These are phyloP conservation scores for Hypoxylon crocopeplum DNA, from an alignment of 495 filamentous ascomycete genomes.

Conservation along the genomic window DNA sequence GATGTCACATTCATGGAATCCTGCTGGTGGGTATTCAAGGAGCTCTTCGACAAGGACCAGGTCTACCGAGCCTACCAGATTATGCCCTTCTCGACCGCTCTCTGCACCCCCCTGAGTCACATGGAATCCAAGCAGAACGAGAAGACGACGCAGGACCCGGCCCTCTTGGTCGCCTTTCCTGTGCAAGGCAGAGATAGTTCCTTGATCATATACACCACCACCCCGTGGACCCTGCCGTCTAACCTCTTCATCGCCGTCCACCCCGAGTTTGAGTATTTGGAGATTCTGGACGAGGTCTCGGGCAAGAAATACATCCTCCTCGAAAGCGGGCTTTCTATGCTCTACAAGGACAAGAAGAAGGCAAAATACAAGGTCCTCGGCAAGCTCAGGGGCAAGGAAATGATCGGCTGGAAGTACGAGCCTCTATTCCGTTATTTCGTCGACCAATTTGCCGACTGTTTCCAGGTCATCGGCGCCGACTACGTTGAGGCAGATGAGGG, in stretches of 20 bases:
- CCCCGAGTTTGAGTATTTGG: constrained; percentile 92
- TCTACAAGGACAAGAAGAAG: constrained; percentile 98
- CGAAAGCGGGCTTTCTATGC: constrained; percentile 79
- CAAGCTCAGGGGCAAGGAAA: constrained; percentile 82
- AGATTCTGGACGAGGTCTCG: constrained; percentile 82
- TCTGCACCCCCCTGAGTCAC: constrained; percentile 83
- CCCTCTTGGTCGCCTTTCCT: constrained; percentile 33
- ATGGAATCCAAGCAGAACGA: constrained; percentile 83
- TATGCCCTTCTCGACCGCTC: constrained; percentile 87
- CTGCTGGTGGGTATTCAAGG: constrained; percentile 89
- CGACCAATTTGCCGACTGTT: constrained; percentile 92
- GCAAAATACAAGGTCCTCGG: constrained; percentile 90
- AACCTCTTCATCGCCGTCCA: constrained; percentile 82
- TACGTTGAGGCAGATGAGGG: constrained; percentile 95
- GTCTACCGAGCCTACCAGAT: constrained; percentile 85
- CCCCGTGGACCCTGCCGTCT: constrained; percentile 93
- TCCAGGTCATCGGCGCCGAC: constrained; percentile 81
- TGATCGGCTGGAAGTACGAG: constrained; percentile 91
- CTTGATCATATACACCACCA: constrained; percentile 68
- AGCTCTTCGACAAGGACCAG: constrained; percentile 78
- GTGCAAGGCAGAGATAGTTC: constrained; percentile 28
- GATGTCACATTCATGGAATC: constrained; percentile 87
- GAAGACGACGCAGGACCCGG: constrained; percentile 37
- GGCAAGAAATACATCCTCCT: constrained; percentile 88
- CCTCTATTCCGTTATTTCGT: constrained; percentile 94